Evolutionary conservation across 805 yeast species (phyloP).

Genomic region (Pichia eremophila): DNA sequence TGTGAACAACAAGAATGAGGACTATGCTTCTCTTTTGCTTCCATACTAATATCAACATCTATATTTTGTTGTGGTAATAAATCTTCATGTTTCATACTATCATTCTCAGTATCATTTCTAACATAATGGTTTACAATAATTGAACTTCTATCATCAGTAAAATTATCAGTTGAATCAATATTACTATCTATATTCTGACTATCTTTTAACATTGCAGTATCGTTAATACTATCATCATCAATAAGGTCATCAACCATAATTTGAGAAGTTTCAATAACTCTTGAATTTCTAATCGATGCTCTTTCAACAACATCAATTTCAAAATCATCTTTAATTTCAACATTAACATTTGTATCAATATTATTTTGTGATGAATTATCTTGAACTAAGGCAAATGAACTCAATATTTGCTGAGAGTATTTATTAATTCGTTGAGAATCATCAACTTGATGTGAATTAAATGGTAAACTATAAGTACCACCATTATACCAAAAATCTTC

Average conservation of each 20-base stretch:
- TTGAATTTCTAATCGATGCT: neutral
- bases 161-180: neutral
- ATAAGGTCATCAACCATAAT: neutral
- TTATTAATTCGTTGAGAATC: neutral
- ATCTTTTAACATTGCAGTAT: neutral
- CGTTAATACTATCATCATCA: neutral
- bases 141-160: neutral
- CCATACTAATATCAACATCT: too few species aligned
- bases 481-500: conserved; percentile 30
- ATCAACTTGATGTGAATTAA: neutral
- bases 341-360: too few species aligned
- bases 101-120: neutral
- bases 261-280: neutral
- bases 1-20: neutral
- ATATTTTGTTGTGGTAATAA: neutral
- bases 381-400: conserved; percentile 8
- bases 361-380: neutral
- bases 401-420: conserved; percentile 4
- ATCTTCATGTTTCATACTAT: neutral
- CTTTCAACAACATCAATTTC: conserved; percentile 2
- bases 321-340: neutral
- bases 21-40: too few species aligned
- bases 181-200: neutral
- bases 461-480: conserved; percentile 8
- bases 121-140: neutral